Conservation (phyloP, 371 early-diverging fungal species). For the Enterospora canceri region DNA sequence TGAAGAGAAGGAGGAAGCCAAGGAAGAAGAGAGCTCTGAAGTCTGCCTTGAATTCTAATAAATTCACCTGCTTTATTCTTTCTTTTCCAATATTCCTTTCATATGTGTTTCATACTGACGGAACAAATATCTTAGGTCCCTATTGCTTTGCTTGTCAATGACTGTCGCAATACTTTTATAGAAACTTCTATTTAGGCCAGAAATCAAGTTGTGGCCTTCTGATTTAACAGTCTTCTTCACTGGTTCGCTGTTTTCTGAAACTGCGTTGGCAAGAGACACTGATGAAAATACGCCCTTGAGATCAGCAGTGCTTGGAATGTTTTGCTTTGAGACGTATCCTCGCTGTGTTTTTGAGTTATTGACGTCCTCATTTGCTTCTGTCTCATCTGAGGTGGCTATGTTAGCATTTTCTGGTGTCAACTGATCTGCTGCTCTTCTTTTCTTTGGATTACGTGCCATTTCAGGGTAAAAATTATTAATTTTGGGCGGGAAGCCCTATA, state of each 20-base stretch:
- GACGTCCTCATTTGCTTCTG: background rate
- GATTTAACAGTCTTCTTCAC: too few relatives aligned
- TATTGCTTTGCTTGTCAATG: constrained; percentile 30
- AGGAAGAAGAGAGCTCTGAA: constrained; percentile 21
- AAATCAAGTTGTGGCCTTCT: constrained; percentile 18
- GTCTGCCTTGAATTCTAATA: background rate
- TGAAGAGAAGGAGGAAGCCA: constrained; percentile 16
- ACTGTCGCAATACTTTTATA: constrained; percentile 25
- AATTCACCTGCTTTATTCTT: constrained; percentile 2
- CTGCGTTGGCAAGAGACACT: background rate
- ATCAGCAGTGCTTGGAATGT: background rate
- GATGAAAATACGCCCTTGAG: background rate
- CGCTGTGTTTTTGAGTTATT: too few relatives aligned
- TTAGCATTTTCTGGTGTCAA: constrained; percentile 27
- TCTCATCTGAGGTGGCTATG: background rate
- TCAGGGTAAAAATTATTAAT: constrained; percentile 1
- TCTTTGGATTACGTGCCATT: constrained; percentile 10
- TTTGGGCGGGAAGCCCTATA: constrained; percentile 3
- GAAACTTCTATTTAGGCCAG: constrained; percentile 45
- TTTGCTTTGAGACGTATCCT: too few relatives aligned
- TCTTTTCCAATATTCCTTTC: constrained; percentile 13
- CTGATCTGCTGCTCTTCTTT: constrained; percentile 38
- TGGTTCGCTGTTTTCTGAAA: background rate
- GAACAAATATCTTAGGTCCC: constrained; percentile 33
- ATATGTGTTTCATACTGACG: constrained; percentile 38